Conservation (phyloP, 257 asterid genomes). For the Solanum paucissectum region DNA sequence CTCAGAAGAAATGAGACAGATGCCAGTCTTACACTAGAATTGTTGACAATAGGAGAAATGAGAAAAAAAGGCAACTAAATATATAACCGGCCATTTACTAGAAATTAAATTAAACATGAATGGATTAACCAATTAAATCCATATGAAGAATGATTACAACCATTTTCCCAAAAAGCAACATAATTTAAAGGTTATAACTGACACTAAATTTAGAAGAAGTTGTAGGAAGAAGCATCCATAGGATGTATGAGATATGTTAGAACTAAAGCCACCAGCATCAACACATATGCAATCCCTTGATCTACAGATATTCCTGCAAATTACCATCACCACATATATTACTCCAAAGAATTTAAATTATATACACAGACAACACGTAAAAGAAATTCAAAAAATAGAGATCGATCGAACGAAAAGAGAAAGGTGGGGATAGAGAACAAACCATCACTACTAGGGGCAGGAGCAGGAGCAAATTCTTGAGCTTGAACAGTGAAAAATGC, state of each 20-base stretch:
- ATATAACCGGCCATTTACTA: not conserved
- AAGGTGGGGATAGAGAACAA: not conserved
- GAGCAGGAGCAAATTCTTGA: conserved; percentile 23
- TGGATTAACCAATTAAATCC: not conserved
- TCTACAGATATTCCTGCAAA: conserved; percentile 27
- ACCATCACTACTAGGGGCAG: conserved; percentile 32
- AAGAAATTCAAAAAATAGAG: not conserved
- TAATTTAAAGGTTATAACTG: not conserved
- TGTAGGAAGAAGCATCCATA: conserved; percentile 8
- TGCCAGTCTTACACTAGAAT: not conserved
- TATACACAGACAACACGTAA: rapidly evolving
- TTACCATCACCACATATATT: not conserved
- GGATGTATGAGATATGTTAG: conserved; percentile 14
- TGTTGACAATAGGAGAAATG: not conserved
- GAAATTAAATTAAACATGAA: not conserved
- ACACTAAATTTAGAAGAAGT: not conserved
- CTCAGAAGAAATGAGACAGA: not conserved
- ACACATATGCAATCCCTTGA: conserved; percentile 25
- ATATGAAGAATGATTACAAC: not conserved
- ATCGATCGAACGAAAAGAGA: not conserved
- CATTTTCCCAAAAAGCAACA: not conserved
- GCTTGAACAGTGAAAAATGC: conserved; percentile 11
- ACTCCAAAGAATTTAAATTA: not conserved
- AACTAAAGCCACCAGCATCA: conserved; percentile 25
- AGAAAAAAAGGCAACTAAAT: not conserved